Base-by-base conservation (phyloP, 768 basidiomycete genomes). In the Tylopilus felleus region DNA sequence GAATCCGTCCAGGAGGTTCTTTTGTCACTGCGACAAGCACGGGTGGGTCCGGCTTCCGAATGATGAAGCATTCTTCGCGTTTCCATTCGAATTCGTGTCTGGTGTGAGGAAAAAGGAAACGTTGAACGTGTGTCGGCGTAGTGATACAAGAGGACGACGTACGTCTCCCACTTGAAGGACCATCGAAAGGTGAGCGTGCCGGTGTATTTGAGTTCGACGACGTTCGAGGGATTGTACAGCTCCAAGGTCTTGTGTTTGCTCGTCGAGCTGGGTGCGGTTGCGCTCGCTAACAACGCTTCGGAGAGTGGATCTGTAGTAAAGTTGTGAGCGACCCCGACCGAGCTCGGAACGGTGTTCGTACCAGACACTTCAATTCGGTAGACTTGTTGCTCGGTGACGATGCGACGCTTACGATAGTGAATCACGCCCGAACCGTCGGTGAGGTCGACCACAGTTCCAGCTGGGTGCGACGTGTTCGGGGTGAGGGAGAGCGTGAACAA, bases 31-130 rank as follows among this genome's bases (percentile, higher is more conserved):
- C 90, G 13, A 93, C 85, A 10, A 92, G 79, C 2, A 93, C 90
- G 40, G 91, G 87, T 7, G 91, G 91, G 59, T 93, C 91, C 9
- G 90, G 91, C 65, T 92, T 92, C 21, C 90, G 82, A 40, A 92
- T 68, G 69, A 93, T 81, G 69, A 78, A 92, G 70, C 90, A 92
- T 60, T 87, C 86, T 64, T 91, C 89, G 41, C 86, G 79, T 64
- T 83, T 88, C 90, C 91, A 93, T 64, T 92, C 90, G 57, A 90
- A 91, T 40, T 86, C 82, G 56, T 93, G 86, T 35, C 90, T 93
- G 13, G 16, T 1, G 35, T 17, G 17, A 36, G 35, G 25, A 27
- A 36, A 14, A 36, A 36, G 13, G 31, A 33, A 33, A 33, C 13
- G 9, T 10, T 4, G 35, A 17, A n/a, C 35, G 17, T 17, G 35